These are phyloP conservation scores for Scheffersomyces lignosus DNA, from an alignment of 805 yeast genomes.

Conservation along the genomic window DNA sequence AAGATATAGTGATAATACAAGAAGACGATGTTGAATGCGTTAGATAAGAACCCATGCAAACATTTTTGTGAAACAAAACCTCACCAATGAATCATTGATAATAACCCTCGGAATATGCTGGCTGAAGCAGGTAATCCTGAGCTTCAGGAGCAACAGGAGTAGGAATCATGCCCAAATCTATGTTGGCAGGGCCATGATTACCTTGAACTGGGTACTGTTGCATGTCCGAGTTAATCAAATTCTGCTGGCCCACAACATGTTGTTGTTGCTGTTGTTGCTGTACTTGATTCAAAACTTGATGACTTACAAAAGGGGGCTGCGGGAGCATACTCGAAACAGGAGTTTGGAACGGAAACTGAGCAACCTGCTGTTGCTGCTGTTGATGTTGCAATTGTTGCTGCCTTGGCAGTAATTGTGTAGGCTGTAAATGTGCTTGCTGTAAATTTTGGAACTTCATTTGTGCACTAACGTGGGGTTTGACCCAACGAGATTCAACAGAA, in stretches of 20 bases:
- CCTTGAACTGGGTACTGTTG: too few relatives aligned
- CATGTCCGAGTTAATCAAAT: too few relatives aligned
- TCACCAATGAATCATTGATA: too few relatives aligned
- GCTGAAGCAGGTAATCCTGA: background rate
- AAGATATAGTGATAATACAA: too few relatives aligned
- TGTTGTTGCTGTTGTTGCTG: constrained; percentile 2
- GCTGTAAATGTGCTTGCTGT: constrained; percentile 12
- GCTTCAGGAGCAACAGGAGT: too few relatives aligned
- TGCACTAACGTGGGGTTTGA: constrained; percentile 17
- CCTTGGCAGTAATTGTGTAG: too few relatives aligned
- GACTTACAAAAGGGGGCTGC: constrained; percentile 1
- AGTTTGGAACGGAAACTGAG: constrained; percentile 4
- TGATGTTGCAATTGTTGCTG: constrained; percentile 5
- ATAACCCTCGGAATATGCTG: background rate
- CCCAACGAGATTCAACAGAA: constrained; percentile 1
- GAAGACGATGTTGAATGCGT: too few relatives aligned
- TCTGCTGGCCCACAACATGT: background rate
- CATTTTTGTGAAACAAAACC: too few relatives aligned
- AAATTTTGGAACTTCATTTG: constrained; percentile 22
- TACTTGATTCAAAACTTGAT: constrained; percentile 1
- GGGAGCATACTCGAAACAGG: constrained; percentile 1
- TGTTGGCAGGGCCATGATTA: too few relatives aligned
- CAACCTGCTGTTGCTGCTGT: constrained; percentile 1
- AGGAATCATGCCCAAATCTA: too few relatives aligned
- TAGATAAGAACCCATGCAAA: too few relatives aligned